A percentile compares a stretch with the other conserved stretches of the same genome.
Evolutionary conservation across 208 protist species (phyloP).

Genomic region (Tritrichomonas musculus): DNA sequence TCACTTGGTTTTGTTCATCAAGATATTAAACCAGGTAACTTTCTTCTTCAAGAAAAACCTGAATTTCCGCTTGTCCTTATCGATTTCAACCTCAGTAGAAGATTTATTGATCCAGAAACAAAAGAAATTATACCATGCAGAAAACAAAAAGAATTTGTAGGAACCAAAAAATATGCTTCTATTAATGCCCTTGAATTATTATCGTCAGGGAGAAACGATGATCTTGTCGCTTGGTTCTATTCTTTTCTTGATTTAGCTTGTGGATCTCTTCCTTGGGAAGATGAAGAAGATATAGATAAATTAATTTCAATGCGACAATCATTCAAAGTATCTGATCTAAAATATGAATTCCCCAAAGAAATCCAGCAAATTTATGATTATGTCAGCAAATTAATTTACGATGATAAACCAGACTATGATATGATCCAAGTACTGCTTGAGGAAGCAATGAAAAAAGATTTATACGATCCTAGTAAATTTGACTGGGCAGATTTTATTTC

Average conservation of each 20-base stretch:
- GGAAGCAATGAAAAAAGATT: too few relatives aligned
- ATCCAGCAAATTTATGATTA: too few relatives aligned
- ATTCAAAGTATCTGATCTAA: too few relatives aligned
- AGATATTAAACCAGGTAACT: slow-evolving; percentile 5
- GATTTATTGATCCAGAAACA: neutral
- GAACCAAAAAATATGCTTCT: neutral
- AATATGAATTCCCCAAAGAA: too few relatives aligned
- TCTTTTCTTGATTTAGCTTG: neutral
- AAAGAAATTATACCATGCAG: neutral
- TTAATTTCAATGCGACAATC: too few relatives aligned
- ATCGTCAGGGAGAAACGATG: neutral
- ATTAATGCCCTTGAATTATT: neutral
- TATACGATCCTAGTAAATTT: too few relatives aligned
- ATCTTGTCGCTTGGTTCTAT: neutral
- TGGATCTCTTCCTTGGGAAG: neutral
- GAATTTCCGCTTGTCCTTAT: neutral
- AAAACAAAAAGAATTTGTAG: neutral
- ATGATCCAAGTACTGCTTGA: too few relatives aligned
- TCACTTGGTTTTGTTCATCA: neutral
- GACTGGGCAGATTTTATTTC: too few relatives aligned
- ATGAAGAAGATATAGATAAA: neutral
- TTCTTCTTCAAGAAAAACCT: neutral
- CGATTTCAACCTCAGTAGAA: neutral
- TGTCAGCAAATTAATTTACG: too few relatives aligned
- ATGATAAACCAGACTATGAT: too few relatives aligned